phyloP scores from a whole-genome alignment of 129 eudicot genomes.

The Cynara cardunculus region DNA sequence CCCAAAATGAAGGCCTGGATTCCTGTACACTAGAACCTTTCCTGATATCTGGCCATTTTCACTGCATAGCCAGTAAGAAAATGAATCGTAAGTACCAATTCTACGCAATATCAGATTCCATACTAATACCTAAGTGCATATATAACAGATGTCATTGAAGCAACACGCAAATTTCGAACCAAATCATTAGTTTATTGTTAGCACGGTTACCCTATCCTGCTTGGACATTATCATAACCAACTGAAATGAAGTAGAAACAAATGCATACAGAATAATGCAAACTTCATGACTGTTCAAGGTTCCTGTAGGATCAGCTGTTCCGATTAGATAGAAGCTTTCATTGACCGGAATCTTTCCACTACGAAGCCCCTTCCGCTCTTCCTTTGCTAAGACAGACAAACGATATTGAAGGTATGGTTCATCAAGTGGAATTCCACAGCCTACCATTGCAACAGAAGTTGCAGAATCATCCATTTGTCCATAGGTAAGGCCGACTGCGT shows the following conservation, averaged over 20 bases:
- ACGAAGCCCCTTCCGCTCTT: slow-evolving; percentile 32
- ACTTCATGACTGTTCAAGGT: slow-evolving; percentile 30
- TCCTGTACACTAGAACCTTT: slow-evolving; percentile 64
- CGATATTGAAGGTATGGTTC: slow-evolving; percentile 34
- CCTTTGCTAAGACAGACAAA: slow-evolving; percentile 19
- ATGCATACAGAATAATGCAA: slow-evolving; percentile 35
- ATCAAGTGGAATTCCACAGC: slow-evolving; percentile 52
- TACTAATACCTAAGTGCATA: neutral
- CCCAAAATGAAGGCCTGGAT: slow-evolving; percentile 87
- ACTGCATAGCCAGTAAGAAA: slow-evolving; percentile 31
- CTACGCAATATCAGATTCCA: neutral
- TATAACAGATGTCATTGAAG: neutral
- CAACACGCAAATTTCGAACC: too few species aligned
- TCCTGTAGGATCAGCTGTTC: slow-evolving; percentile 41
- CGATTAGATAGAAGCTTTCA: slow-evolving; percentile 30
- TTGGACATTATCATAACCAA: neutral
- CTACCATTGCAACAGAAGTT: slow-evolving; percentile 54
- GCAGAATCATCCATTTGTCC: slow-evolving; percentile 47
- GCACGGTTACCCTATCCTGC: too few species aligned
- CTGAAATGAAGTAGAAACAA: slow-evolving; percentile 5
- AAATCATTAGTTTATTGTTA: neutral
- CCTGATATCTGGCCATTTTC: slow-evolving; percentile 77
- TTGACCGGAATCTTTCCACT: slow-evolving; percentile 21
- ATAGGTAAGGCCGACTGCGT: slow-evolving; percentile 57
- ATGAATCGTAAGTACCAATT: neutral